Percentiles rank a stretch among this genome's conserved stretches.
These are phyloP conservation scores for Epicoccum sorghinum DNA, from an alignment of 2,329 filamentous ascomycete genomes.

Conservation along the genomic window DNA sequence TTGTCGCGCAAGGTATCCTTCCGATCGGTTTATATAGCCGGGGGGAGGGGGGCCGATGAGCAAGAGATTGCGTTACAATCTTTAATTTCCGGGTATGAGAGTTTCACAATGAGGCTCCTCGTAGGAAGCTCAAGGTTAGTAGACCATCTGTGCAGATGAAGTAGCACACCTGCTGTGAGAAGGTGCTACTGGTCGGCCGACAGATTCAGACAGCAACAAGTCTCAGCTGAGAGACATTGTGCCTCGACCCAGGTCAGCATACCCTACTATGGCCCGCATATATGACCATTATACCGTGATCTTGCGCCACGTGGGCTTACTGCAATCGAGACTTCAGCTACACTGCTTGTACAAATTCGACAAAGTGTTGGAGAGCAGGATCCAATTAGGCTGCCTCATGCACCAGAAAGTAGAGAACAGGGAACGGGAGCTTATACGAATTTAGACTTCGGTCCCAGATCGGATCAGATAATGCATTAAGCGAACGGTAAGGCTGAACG, in stretches of 20 bases:
- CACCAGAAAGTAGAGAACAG: neutral
- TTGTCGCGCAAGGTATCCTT: neutral
- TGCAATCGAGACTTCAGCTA: neutral
- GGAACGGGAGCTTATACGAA: neutral
- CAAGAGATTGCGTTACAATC: neutral
- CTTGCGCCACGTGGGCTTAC: neutral
- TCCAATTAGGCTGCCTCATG: neutral
- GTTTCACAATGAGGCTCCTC: neutral
- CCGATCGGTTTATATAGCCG: neutral
- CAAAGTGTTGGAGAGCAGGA: neutral
- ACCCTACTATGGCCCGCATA: no score
- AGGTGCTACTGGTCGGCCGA: no score
- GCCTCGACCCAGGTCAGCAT: no score
- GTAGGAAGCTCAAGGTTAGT: no score
- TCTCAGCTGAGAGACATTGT: no score
- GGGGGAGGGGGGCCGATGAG: neutral
- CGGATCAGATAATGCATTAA: neutral
- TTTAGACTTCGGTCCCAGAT: neutral
- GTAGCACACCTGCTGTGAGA: no score
- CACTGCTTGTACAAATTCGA: neutral
- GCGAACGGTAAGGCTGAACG: constrained; percentile 3
- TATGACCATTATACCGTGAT: no score
- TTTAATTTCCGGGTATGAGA: no score
- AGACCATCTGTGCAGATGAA: no score
- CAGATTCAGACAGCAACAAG: no score